Percentiles rank a stretch among this genome's conserved stretches.
These are phyloP conservation scores for Aspergillus sclerotiicarbonarius DNA, from an alignment of 495 filamentous ascomycete species.

Conservation along the genomic window DNA sequence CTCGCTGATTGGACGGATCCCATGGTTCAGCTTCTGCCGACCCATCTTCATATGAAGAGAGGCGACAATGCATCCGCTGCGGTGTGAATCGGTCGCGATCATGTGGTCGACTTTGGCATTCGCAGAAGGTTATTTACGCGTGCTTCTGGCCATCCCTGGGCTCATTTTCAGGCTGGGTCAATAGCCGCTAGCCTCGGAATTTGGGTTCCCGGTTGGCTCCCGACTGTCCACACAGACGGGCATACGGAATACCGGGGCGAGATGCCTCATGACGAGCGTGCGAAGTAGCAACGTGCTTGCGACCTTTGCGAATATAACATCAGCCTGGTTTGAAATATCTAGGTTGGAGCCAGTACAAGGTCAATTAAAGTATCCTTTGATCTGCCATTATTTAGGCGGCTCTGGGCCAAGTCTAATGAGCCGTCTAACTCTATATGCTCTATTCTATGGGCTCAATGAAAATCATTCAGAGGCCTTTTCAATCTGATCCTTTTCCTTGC, in stretches of 20 bases:
- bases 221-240: neutral
- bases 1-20: neutral
- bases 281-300: too few relatives aligned
- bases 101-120: constrained; percentile 6
- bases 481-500: neutral
- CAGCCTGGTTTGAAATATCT: too few relatives aligned
- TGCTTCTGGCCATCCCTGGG: neutral
- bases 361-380: neutral
- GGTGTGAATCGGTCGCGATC: neutral
- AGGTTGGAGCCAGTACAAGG: neutral
- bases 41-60: neutral
- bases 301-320: too few relatives aligned
- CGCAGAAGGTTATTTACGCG: neutral
- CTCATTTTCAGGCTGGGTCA: neutral
- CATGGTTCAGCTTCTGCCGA: neutral
- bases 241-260: neutral
- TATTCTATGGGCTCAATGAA: neutral
- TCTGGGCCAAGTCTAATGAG: too few relatives aligned
- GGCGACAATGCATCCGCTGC: neutral
- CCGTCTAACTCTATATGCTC: neutral
- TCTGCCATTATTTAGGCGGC: neutral
- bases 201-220: constrained; percentile 7
- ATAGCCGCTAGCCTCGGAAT: constrained; percentile 17
- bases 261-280: too few relatives aligned
- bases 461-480: neutral